phyloP scores from a whole-genome alignment of 345 rosid genomes.

The Arabis hirsuta region DNA sequence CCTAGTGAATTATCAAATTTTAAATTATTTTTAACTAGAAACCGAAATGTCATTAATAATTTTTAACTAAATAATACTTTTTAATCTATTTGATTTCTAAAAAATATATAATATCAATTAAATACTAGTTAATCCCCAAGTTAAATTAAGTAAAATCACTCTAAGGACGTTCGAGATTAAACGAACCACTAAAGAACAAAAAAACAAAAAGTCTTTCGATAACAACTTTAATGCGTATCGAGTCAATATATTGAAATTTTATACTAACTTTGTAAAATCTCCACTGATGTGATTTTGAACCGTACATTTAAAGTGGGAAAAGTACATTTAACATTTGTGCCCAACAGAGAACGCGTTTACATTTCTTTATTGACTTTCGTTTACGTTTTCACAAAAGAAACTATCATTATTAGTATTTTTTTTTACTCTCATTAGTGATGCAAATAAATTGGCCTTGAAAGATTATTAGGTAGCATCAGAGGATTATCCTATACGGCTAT shows the following conservation, averaged over 20 bases:
- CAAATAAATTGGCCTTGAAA: background rate
- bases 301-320: conserved; percentile 39
- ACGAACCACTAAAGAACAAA: conserved; percentile 26
- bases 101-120: too few relatives aligned
- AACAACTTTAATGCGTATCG: conserved; percentile 42
- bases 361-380: conserved; percentile 35
- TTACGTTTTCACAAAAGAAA: conserved; percentile 11
- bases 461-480: conserved; percentile 4
- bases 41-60: too few relatives aligned
- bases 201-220: conserved; percentile 24
- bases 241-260: conserved; percentile 2
- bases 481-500: background rate
- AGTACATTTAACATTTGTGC: conserved; percentile 38
- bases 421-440: background rate
- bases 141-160: conserved; percentile 10
- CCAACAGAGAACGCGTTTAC: conserved; percentile 29
- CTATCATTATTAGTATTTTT: background rate
- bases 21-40: too few relatives aligned
- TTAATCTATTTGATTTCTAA: too few relatives aligned
- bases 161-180: conserved; percentile 44
- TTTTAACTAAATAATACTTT: too few relatives aligned
- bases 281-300: conserved; percentile 28
- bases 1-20: too few relatives aligned
- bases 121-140: background rate
- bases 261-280: conserved; percentile 1